Evolutionary conservation across 352 stramenopile species (phyloP).

Genomic region (Pythium biforme): DNA sequence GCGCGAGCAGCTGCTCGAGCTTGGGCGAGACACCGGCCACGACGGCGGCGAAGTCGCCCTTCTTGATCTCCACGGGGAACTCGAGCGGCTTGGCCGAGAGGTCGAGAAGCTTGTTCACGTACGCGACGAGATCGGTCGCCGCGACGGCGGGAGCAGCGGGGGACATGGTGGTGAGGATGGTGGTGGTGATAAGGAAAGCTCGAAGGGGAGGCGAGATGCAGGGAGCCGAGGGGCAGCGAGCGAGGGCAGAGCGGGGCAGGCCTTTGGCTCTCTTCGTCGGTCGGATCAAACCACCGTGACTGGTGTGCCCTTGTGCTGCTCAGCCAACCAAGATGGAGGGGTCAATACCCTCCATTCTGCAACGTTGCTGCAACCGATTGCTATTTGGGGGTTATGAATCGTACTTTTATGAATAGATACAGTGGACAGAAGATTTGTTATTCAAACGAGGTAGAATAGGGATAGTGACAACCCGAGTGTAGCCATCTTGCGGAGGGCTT

Average conservation of each 20-base stretch:
- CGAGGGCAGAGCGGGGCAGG: too few species aligned
- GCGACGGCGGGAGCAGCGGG: slow-evolving; percentile 15
- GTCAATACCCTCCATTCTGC: slow-evolving; percentile 6
- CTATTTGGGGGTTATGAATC: slow-evolving; percentile 7
- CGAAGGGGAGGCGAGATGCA: background rate
- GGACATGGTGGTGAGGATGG: slow-evolving; percentile 5
- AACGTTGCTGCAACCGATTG: slow-evolving; percentile 2
- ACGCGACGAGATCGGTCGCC: slow-evolving; percentile 65
- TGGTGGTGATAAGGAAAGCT: background rate
- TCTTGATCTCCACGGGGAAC: slow-evolving; percentile 59
- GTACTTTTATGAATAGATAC: slow-evolving; percentile 6
- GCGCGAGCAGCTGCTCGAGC: slow-evolving; percentile 52
- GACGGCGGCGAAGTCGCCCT: slow-evolving; percentile 51
- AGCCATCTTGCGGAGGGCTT: slow-evolving; percentile 2
- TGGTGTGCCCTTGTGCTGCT: background rate
- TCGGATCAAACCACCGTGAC: too few species aligned
- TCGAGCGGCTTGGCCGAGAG: slow-evolving; percentile 40
- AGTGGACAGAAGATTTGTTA: slow-evolving; percentile 3
- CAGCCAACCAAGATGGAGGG: slow-evolving; percentile 25
- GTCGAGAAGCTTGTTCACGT: slow-evolving; percentile 79
- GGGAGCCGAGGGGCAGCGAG: background rate
- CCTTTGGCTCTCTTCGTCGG: background rate
- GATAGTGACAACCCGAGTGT: slow-evolving; percentile 15
- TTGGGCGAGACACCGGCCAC: slow-evolving; percentile 50
- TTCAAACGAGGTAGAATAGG: background rate